Evolutionary conservation across 805 yeast genomes (phyloP).

Genomic region (Kregervanrija delftensis): DNA sequence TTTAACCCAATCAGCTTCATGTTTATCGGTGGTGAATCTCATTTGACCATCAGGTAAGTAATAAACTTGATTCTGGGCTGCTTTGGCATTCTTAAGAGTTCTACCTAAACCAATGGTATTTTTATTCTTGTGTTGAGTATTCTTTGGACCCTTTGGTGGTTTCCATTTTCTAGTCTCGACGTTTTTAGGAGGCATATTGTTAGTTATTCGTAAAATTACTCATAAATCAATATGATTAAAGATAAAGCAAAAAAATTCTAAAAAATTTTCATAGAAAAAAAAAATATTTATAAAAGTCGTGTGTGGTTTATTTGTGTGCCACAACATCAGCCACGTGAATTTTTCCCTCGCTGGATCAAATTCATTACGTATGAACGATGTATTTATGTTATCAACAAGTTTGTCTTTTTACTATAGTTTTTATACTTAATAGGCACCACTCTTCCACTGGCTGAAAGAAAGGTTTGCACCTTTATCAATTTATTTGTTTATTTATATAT

Average conservation of each 20-base stretch:
- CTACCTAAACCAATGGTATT: slow-evolving; percentile 83
- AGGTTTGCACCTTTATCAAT: too few species aligned
- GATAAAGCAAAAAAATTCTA: neutral
- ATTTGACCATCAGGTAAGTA: slow-evolving; percentile 80
- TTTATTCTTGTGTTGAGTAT: slow-evolving; percentile 75
- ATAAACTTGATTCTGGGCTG: slow-evolving; percentile 61
- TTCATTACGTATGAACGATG: too few species aligned
- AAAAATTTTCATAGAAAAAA: neutral
- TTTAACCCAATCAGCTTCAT: slow-evolving; percentile 84
- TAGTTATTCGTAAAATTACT: too few species aligned
- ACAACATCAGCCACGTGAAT: neutral
- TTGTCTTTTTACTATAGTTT: too few species aligned
- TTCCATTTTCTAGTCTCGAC: slow-evolving; percentile 65
- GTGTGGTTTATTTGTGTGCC: neutral
- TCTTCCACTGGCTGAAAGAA: too few species aligned
- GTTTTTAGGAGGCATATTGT: slow-evolving; percentile 10
- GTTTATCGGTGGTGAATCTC: slow-evolving; percentile 80
- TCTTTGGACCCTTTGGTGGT: slow-evolving; percentile 90
- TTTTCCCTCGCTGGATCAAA: neutral
- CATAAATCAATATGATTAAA: neutral
- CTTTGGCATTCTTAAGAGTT: slow-evolving; percentile 68
- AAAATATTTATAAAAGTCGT: neutral
- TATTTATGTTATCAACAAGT: too few species aligned
- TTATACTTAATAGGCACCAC: too few species aligned
- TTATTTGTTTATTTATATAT: too few species aligned